Base-by-base conservation (phyloP, 176 grass and related monocot genomes). In the Oryza rufipogon region DNA sequence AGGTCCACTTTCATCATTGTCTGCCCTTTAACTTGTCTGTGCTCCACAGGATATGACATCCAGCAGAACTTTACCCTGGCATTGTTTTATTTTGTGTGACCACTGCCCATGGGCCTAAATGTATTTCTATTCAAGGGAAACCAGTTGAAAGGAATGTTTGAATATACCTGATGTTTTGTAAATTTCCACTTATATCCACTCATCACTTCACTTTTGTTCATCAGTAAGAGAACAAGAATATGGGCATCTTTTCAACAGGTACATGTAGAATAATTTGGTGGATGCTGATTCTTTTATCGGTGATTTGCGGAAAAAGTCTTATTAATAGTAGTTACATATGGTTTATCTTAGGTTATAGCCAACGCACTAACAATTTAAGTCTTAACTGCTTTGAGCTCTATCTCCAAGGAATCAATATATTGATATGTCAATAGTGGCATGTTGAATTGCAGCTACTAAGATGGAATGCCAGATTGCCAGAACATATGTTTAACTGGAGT, bases 61-160 rank as follows among this genome's bases (percentile, higher is more conserved):
- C 73, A 20, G 85, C 78, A 39, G 95, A 98, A 48, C 71, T 98
- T 52, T 87, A 92, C 77, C 91, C 96, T 34, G 91, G 95, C 72
- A 92, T 98, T 67, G 91, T 87, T 58, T 58, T 98, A 93, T 89
- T 98, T 95, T 76, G 72, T 95, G 78, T 73, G 82, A 36, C 89
- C 91, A 74, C 77, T 93, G 41, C 76, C 87, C 46, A 88, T 98
- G 77, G 89, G 90, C 69, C 72, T 93, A 76, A 84, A 93, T 80
- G 85, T 76, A 66, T 98, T 95, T 85, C 38, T 87, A 65, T 85
- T 81, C 71, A 90, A 87, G 80, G 96, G 93, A 76, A 86, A 76
- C 34, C 89, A 90, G 77, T 81, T 98, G 72, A 90, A 82, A 42
- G 91, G 96, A 77, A 92, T 95, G 89, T 93, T 93, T 30, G 96